Percentiles rank a stretch among this genome's conserved stretches.
Evolutionary conservation across 257 asterid genomes (phyloP).

Genomic region (Paraleonurus japonicus): DNA sequence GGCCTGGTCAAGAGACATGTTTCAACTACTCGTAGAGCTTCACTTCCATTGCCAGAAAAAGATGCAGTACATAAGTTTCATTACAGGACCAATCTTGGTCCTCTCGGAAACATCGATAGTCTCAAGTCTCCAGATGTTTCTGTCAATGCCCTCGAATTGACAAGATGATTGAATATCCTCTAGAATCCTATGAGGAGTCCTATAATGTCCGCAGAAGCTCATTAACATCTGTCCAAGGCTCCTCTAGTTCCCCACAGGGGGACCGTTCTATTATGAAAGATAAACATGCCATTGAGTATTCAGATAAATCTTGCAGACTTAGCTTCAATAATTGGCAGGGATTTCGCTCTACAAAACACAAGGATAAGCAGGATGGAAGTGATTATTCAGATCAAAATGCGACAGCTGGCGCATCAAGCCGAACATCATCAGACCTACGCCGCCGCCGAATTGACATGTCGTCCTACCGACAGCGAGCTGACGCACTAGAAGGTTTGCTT

Average conservation of each 20-base stretch:
- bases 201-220: slow-evolving; percentile 44
- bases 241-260: slow-evolving; percentile 62
- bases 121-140: slow-evolving; percentile 72
- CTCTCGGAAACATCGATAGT: slow-evolving; percentile 37
- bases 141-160: slow-evolving; percentile 75
- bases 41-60: slow-evolving; percentile 60
- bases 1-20: slow-evolving; percentile 50
- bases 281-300: slow-evolving; percentile 62
- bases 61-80: slow-evolving; percentile 38
- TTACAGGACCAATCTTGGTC: slow-evolving; percentile 38
- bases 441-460: slow-evolving; percentile 73
- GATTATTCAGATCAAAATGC: slow-evolving; percentile 83
- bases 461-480: slow-evolving; percentile 80
- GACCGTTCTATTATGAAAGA: slow-evolving; percentile 78
- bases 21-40: slow-evolving; percentile 61
- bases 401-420: slow-evolving; percentile 89
- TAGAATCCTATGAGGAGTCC: slow-evolving; percentile 55
- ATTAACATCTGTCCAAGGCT: slow-evolving; percentile 51
- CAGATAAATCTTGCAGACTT: slow-evolving; percentile 48
- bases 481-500: slow-evolving; percentile 88
- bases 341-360: slow-evolving; percentile 35
- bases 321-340: slow-evolving; percentile 61
- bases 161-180: slow-evolving; percentile 73
- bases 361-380: slow-evolving; percentile 51
- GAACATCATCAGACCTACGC: slow-evolving; percentile 71